Evolutionary conservation across 331 rosid species (phyloP), one percentile per base, ranked within the genome.

Genomic region (Cydonia oblonga): DNA sequence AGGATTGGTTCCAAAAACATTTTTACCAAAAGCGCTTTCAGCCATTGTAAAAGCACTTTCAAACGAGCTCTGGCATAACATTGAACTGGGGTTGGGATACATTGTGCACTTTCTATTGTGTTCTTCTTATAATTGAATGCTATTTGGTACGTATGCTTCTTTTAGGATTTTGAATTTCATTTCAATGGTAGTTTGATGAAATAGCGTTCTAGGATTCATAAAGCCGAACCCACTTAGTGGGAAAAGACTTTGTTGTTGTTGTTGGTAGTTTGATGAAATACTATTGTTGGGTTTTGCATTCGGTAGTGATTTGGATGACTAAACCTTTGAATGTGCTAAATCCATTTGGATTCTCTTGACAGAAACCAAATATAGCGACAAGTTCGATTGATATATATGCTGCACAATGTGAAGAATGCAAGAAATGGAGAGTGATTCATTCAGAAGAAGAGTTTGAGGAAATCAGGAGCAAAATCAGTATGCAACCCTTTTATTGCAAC

Each of bases 361-460:
- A 84, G 96, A 82, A 82, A 78, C 6, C 83, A 32, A 6, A 10
- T 32, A 2, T 32, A 5, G 73, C 14, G 16, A 81, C 60, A 56
- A 79, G 89, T 54, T 86, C 96, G 11, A 63, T 91, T 67, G 90
- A 84, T 83, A 6, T 83, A 32, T 91, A 76, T 66, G 97, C 97
- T 15, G 96, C 83, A 0, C 96, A 95, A 44, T 95, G 99, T 77
- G 80, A 80, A 5, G 40, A 66, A 38, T 91, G 97, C 92, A 33
- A 71, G 66, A 95, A 91, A 82, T 91, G 99, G 99, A 86, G 99
- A 80, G 85, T 90, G 83, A 66, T 91, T 69, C 73, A 82, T 56
- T 76, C 93, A 0, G 84, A 75, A 78, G 96, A 90, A 46, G 96
- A 88, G 86, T 95, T 84, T 56, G 99, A 91, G 81, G 96, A 84